A percentile compares a stretch with the other conserved stretches of the same genome.
Evolutionary conservation across 202 grass and related monocot genomes (phyloP).

Genomic region (Bolboschoenoplectus hybrid): DNA sequence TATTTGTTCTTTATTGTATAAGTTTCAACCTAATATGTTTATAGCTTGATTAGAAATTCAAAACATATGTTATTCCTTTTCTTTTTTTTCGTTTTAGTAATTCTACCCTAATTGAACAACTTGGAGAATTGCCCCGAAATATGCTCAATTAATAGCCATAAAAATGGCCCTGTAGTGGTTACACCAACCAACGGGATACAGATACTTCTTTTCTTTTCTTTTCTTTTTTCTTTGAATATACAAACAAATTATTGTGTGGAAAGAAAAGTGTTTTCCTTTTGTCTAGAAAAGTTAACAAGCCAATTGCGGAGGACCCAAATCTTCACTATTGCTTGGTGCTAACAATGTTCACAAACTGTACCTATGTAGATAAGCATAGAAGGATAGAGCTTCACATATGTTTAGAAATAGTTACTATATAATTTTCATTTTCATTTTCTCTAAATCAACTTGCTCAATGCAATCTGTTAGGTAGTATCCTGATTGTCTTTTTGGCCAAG

Average conservation of each 20-base stretch:
- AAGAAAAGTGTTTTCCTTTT: conserved; percentile 32
- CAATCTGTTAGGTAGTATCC: not conserved
- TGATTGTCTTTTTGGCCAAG: not conserved
- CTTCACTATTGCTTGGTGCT: conserved; percentile 24
- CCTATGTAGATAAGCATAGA: not conserved
- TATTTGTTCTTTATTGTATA: not conserved
- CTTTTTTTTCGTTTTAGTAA: not conserved
- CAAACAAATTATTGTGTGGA: conserved; percentile 26
- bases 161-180: conserved; percentile 26
- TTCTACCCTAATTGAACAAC: not conserved
- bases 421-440: no score
- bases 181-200: conserved; percentile 25
- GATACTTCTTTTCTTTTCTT: not conserved
- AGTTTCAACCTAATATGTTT: not conserved
- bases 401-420: no score
- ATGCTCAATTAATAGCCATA: not conserved
- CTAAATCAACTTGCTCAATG: not conserved
- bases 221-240: conserved; percentile 18
- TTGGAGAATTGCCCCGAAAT: not conserved
- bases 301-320: not conserved
- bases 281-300: conserved; percentile 13
- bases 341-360: not conserved
- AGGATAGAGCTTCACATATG: not conserved
- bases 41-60: not conserved
- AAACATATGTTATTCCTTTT: not conserved